Evolutionary conservation across 306 rosid species (phyloP), one percentile per base, ranked within the genome.

Genomic region (Spatholobus suberectus): DNA sequence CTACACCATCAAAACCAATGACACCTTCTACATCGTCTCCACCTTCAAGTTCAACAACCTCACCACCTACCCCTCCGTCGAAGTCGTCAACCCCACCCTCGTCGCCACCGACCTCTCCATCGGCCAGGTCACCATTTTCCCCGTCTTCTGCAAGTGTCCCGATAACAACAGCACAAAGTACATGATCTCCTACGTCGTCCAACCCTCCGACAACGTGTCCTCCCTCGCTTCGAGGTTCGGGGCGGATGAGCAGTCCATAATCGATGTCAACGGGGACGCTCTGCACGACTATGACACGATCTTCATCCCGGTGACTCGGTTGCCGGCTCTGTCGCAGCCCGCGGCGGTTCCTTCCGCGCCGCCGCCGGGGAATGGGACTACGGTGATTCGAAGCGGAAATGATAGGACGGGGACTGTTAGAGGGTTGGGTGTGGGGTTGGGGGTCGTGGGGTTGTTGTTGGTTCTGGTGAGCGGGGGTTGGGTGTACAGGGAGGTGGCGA

Each of bases 111-210:
- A 90, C 69, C 84, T 96, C 13, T 0, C 73, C 0, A 66, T 92
- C 62, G 99, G 99, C 0, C 90, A 3, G 17, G 57, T 15, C 10
- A 89, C 21, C 21, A 11, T 89, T 0, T 92, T 96, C 37, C 99
- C 99, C 0, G 58, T 96, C 65, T 96, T 96, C 73, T 96, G 98
- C 80, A 91, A 80, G 85, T 96, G 99, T 24, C 99, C 99, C 0
- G 37, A 66, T 7, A 89, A 14, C 84, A 88, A 5, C 68, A 61
- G 23, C 66, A 77, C 21, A 66, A 80, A 81, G 35, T 85, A 55
- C 73, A 84, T 93, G 26, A 80, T 96, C 13, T 89, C 99, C 17
- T 96, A 96, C 81, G 94, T 93, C 4, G 81, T 92, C 13, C 98
- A 89, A 2, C 99, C 96, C 6, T 70, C 73, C 23, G 99, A 96